Base-by-base conservation (phyloP, 2,329 filamentous ascomycete species). In the Zasmidium citrigriseum region DNA sequence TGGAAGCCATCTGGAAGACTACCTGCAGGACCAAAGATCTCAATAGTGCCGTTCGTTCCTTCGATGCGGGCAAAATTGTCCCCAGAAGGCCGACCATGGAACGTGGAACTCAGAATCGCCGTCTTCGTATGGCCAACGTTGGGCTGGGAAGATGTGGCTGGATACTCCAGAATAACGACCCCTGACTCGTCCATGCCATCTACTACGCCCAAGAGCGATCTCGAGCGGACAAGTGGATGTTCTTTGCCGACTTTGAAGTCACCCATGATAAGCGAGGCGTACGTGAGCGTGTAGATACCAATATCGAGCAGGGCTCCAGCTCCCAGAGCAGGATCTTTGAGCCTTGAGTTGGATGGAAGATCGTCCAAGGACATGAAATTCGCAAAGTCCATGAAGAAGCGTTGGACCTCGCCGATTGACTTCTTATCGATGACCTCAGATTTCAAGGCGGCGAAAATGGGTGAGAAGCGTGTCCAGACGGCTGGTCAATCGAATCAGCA, bases 381-480 rank as follows among this genome's bases (percentile, higher is more conserved):
- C 0, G 70, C 68, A 57, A 79, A 78, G 57, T 80, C 78, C 24
- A 72, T 75, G 46, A 75, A 76, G 0, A 73, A 72, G 0, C 77
- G 72, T 14, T 70, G 68, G 0, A 80, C 68, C 1, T 73, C 67
- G 3, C 78, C 77, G 38, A 80, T 72, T 12, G 62, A 68, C 46
- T 74, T 75, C 4, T 80, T 74, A n/a, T 74, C 66, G 49, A 79
- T 73, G 0, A 81, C 54, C 1, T 77, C 44, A 11, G 67, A 64
- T 46, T 71, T 70, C 0, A 80, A 57, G 4, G 69, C 66, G 29
- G 64, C 66, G 1, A 76, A 67, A 1, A 80, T 61, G 0, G 78
- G 76, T 18, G 71, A 76, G 66, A 76, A 76, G 9, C 78, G 74
- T 2, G 75, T 75, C 78, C 78, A 80, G 74, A 80, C 75, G 12